phyloP scores from a whole-genome alignment of 2,329 filamentous ascomycete genomes.

The Colletotrichum cordylinicola region DNA sequence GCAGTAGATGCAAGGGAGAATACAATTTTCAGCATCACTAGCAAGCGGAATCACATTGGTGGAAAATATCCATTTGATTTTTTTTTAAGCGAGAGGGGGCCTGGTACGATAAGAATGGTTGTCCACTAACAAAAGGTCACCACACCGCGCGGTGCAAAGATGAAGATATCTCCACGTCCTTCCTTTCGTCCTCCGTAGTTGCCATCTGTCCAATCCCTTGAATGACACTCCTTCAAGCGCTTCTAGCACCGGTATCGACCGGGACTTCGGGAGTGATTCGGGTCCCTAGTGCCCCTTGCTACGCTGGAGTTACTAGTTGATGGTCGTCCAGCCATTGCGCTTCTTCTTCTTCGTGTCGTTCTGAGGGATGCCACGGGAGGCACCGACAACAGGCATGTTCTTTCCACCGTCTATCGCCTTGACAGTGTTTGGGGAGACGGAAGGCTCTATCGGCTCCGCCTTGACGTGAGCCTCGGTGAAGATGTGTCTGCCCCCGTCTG shows the following conservation, averaged over 20 bases:
- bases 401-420: neutral
- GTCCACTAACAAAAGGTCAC: neutral
- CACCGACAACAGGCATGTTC: neutral
- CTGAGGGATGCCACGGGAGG: too few species aligned
- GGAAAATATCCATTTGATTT: neutral
- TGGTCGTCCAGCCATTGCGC: too few species aligned
- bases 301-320: neutral
- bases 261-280: neutral
- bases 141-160: neutral
- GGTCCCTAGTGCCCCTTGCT: neutral
- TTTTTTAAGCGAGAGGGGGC: neutral
- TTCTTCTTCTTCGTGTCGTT: too few species aligned
- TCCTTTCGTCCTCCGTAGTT: neutral
- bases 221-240: neutral
- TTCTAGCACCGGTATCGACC: neutral
- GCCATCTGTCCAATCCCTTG: neutral
- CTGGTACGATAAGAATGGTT: neutral
- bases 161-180: neutral
- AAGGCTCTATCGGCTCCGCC: neutral
- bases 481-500: neutral
- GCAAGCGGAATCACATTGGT: neutral
- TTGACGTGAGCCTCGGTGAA: neutral
- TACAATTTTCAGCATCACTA: neutral
- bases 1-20: neutral
- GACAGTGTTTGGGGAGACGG: neutral